Conservation (phyloP, 2,329 filamentous ascomycete genomes). For the Tympanopsis confertula region DNA sequence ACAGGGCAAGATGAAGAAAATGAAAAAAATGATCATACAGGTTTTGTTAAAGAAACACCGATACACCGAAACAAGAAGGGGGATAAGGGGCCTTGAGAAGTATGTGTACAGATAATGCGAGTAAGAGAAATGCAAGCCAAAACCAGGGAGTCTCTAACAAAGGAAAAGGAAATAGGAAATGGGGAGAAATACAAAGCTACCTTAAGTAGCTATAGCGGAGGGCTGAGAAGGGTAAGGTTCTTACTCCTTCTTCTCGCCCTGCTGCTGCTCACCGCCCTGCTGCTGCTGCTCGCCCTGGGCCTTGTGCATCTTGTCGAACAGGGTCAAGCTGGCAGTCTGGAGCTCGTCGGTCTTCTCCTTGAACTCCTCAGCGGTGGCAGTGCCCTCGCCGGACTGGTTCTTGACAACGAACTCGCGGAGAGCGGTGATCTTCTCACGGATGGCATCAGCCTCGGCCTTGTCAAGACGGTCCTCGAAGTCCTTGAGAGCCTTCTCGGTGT, state of each 20-base stretch:
- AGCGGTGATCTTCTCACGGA: constrained; percentile 49
- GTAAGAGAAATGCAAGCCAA: too few species aligned
- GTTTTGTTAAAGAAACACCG: background rate
- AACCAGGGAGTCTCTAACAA: too few species aligned
- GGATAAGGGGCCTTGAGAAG: too few species aligned
- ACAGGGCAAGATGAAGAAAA: constrained; percentile 2
- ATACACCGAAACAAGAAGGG: background rate
- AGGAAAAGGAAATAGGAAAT: background rate
- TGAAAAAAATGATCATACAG: constrained; percentile 3
- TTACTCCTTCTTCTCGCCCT: constrained; percentile 42
- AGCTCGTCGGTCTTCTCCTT: background rate
- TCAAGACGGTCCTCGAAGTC: constrained; percentile 59
- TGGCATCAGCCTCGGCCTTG: constrained; percentile 55
- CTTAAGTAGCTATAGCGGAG: background rate
- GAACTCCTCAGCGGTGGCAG: constrained; percentile 22
- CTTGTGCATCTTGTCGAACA: constrained; percentile 62
- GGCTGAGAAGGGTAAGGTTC: constrained; percentile 1
- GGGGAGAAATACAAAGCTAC: background rate
- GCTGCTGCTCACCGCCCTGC: constrained; percentile 20
- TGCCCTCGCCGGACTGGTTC: constrained; percentile 54
- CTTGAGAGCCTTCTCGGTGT: constrained; percentile 61
- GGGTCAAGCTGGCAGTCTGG: constrained; percentile 24
- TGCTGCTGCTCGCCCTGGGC: constrained; percentile 40
- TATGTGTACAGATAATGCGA: background rate
- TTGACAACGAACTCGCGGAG: constrained; percentile 51